Evolutionary conservation across 2,329 filamentous ascomycete genomes (phyloP), one percentile per base, ranked within the genome.

Genomic region (Bipolaris zeicola): DNA sequence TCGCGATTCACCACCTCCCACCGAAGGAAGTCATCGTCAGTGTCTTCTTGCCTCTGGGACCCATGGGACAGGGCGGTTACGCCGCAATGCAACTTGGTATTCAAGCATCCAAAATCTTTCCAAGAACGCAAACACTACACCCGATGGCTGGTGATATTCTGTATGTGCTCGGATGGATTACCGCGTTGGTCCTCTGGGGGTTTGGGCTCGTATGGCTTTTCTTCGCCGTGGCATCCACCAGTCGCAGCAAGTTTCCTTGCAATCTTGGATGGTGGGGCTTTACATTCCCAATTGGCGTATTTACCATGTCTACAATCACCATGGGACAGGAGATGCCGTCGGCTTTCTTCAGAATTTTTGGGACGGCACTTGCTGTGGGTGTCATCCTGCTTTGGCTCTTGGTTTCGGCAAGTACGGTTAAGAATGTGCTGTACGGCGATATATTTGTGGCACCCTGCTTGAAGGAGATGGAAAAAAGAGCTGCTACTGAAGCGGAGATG

Each of bases 1-100:
- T 91, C 4, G 85, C 84, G 1, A 74, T 90, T 6, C 82, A 90
- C 73, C 85, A 86, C 24, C 79, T 90, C 6, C 87, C 87, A 0
- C 82, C 86, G 0, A 80, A 83, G 48, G 88, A 89, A 69, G 83
- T 86, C 52, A 88, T 90, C 47, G 87, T 89, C 22, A 87, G 83
- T 11, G 83, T 86, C 3, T 88, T 90, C 64, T 76, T 90, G 0
- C 87, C 88, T 1, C 78, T 90, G 0, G 87, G 88, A 0, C 87
- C 87, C 0, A 76, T 89, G 4, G 87, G 87, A 0, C 86, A 88
- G 65, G 87, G 87, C 14, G 85, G 85, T 3, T 90, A 83, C 65
- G 83, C 77, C 0, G 83, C 87, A 14, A 77, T 84, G 66, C 73
- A 80, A 37, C 76, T 84, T 18, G 79, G 78, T 0, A 78, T 78